phyloP scores from a whole-genome alignment of 2,329 filamentous ascomycete species.

The Seiridium cupressi region DNA sequence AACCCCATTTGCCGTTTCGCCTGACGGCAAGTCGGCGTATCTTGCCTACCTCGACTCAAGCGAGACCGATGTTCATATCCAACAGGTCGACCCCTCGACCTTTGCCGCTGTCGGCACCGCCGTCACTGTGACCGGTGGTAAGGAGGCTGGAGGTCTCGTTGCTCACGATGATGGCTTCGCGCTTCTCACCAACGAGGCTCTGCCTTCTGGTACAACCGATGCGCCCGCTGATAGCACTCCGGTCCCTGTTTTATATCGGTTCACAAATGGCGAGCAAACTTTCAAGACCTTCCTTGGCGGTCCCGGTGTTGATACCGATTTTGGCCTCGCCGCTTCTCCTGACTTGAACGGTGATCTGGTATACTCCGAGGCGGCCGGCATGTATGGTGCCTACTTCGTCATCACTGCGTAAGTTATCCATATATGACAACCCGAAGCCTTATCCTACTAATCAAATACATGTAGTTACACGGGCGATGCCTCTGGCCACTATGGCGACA shows the following conservation, averaged over 20 bases:
- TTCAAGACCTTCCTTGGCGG: slow-evolving; percentile 61
- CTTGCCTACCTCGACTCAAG: slow-evolving; percentile 59
- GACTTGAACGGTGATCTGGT: slow-evolving; percentile 63
- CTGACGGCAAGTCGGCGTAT: slow-evolving; percentile 57
- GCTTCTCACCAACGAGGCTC: slow-evolving; percentile 56
- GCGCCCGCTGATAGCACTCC: slow-evolving; percentile 46
- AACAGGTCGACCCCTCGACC: slow-evolving; percentile 52
- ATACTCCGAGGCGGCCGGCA: slow-evolving; percentile 51
- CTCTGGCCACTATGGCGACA: slow-evolving; percentile 57
- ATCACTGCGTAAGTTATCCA: slow-evolving; percentile 39
- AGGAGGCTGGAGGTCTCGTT: slow-evolving; percentile 60
- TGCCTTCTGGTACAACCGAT: slow-evolving; percentile 47
- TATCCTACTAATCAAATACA: background rate
- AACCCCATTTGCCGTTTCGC: slow-evolving; percentile 61
- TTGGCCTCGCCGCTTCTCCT: slow-evolving; percentile 49
- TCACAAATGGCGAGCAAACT: slow-evolving; percentile 50
- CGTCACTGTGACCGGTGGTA: slow-evolving; percentile 50
- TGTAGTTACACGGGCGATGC: slow-evolving; percentile 47
- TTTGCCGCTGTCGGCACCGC: slow-evolving; percentile 52
- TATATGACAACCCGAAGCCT: background rate
- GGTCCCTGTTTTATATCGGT: slow-evolving; percentile 58
- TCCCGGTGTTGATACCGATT: slow-evolving; percentile 45
- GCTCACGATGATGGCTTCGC: slow-evolving; percentile 63
- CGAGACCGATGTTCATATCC: slow-evolving; percentile 54
- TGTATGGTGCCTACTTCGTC: slow-evolving; percentile 63